Evolutionary conservation across 495 filamentous ascomycete species (phyloP), one percentile per base, ranked within the genome.

Genomic region (Penicillium coprophilum): DNA sequence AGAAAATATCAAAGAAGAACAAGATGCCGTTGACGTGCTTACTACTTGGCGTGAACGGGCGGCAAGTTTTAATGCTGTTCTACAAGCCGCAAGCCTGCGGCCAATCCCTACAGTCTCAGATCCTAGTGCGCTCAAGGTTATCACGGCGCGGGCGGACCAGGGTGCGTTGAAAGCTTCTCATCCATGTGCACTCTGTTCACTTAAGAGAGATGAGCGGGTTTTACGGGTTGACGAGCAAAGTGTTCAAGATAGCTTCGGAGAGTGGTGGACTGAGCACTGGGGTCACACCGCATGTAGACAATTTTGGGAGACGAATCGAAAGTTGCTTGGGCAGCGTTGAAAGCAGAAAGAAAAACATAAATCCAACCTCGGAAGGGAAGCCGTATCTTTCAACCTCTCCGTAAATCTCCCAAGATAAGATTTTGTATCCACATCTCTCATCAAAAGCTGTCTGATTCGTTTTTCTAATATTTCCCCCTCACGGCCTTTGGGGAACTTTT

Each of bases 241-340:
- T 52, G 87, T 95, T 19, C 83, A 90, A 59, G 94, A 96, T 74
- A 91, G 86, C 69, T 92, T 96, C 76, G 90, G 90, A 38, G 92
- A 97, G 71, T 97, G 91, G 91, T 98, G 94, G 94, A 79, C 87
- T 13, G 89, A 95, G 34, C 86, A 92, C 70, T 95, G 91, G 91
- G 86, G 88, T 41, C 88, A 96, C 75, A 72, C 85, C 15, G 82
- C 82, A 51, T 98, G 94, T 71, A 81, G 81, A 64, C 82, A 81
- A 53, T 97, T 96, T 63, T 98, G 94, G 94, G 74, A 87, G 47
- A 79, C 82, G 60, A 86, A 95, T 71, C 85, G 84, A 62, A 72
- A 72, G 19, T 72, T 78, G 48, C 75, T 96, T 61, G 76, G 77
- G 60, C 83, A 87, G 69, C 79, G 86, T 60, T 93, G 69, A 82